These are phyloP conservation scores for Quercus wislizeni DNA, from an alignment of 306 rosid genomes.

Conservation along the genomic window DNA sequence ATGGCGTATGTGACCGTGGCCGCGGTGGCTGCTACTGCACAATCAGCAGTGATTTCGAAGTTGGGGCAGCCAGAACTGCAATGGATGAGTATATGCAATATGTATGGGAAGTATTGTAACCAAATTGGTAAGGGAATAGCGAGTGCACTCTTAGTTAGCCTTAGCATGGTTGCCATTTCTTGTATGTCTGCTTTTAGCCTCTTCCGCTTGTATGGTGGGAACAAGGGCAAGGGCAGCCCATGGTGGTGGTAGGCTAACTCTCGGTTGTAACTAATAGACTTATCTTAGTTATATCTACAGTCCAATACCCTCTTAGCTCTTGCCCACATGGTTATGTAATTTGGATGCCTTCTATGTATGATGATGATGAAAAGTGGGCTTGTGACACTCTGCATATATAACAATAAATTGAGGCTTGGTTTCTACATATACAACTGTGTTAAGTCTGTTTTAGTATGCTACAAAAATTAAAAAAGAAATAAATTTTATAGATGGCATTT, in stretches of 20 bases:
- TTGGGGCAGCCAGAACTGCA: conserved; percentile 78
- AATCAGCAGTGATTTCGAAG: conserved; percentile 67
- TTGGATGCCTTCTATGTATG: conserved; percentile 14
- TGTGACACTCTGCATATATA: not conserved
- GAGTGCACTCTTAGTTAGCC: conserved; percentile 53
- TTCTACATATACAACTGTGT: not conserved
- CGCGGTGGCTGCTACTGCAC: conserved; percentile 60
- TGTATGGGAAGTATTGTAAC: conserved; percentile 86
- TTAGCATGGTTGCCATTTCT: conserved; percentile 61
- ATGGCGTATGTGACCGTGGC: conserved; percentile 74
- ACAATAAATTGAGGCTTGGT: not conserved
- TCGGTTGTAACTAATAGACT: not conserved
- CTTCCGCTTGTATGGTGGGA: conserved; percentile 72
- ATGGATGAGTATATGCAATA: conserved; percentile 70
- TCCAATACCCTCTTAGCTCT: not conserved
- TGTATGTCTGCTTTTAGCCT: conserved; percentile 81
- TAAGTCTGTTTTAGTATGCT: not conserved
- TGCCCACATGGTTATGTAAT: conserved; percentile 14
- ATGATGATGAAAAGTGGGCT: not conserved
- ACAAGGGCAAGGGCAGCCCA: conserved; percentile 39
- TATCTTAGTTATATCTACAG: no score
- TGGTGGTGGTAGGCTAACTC: conserved; percentile 33
- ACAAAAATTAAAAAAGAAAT: no score
- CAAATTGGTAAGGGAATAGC: conserved; percentile 84
- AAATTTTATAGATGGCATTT: no score